Conservation (phyloP, 179 eudicot species). For the Pouteria campechiana region DNA sequence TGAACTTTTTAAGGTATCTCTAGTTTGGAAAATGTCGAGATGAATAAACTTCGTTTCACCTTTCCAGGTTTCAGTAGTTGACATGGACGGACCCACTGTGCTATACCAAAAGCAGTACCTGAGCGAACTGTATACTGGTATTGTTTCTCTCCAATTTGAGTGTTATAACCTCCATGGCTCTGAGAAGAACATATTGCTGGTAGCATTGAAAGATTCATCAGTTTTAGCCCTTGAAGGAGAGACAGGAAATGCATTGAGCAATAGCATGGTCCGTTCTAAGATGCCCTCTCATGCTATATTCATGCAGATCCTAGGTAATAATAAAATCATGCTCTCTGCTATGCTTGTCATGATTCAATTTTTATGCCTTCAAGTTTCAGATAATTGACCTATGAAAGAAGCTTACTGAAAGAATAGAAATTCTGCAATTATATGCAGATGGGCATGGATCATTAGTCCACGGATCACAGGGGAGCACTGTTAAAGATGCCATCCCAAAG, state of each 20-base stretch:
- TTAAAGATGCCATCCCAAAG: conserved; percentile 34
- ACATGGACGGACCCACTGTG: conserved; percentile 49
- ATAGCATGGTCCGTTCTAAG: conserved; percentile 55
- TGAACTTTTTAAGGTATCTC: no score
- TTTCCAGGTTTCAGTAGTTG: conserved; percentile 69
- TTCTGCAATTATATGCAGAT: conserved; percentile 13
- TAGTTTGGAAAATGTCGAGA: no score
- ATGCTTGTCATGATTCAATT: neutral
- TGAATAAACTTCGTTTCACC: no score
- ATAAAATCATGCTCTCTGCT: neutral
- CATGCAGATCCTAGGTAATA: conserved; percentile 67
- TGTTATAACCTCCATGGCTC: conserved; percentile 65
- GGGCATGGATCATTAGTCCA: conserved; percentile 19
- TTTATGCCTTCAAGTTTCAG: neutral
- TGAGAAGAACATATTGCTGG: conserved; percentile 64
- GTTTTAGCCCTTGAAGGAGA: conserved; percentile 65
- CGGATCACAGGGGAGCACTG: conserved; percentile 18
- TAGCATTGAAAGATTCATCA: conserved; percentile 81
- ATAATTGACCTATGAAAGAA: neutral
- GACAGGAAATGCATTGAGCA: conserved; percentile 56
- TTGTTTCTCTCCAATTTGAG: conserved; percentile 65
- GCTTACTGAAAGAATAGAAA: neutral
- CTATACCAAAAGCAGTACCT: conserved; percentile 60
- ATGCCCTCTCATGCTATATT: conserved; percentile 71
- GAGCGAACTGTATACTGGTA: conserved; percentile 57